These are phyloP conservation scores for Parachaetomium inaequale DNA, from an alignment of 495 filamentous ascomycete species.

Conservation along the genomic window DNA sequence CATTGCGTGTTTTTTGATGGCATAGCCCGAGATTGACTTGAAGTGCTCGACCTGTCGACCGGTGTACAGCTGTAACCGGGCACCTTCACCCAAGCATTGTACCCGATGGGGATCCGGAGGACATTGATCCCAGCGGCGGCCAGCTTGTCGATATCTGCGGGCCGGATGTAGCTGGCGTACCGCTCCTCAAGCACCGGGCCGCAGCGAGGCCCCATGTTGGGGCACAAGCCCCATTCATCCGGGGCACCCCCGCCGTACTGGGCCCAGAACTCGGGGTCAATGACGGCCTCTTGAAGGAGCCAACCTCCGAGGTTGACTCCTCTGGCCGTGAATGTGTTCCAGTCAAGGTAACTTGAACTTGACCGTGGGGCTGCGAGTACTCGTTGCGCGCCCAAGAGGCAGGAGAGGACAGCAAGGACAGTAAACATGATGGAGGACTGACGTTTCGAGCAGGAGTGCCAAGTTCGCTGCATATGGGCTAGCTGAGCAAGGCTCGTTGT, in stretches of 20 bases:
- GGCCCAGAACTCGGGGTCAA: neutral
- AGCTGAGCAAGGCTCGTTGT: no score
- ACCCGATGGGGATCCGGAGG: neutral
- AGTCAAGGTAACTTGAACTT: neutral
- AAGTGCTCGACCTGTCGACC: no score
- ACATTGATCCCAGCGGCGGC: neutral
- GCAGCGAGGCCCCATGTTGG: neutral
- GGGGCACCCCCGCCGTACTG: neutral
- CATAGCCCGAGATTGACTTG: no score
- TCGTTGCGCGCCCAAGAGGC: neutral
- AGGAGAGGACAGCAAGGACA: neutral
- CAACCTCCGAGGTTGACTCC: neutral
- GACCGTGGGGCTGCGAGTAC: neutral
- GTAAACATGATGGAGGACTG: neutral
- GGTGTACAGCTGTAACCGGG: no score
- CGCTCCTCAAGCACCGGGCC: conserved; percentile 1
- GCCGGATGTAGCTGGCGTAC: neutral
- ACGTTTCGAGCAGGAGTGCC: neutral
- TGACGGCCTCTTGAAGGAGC: conserved; percentile 1
- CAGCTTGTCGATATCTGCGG: neutral
- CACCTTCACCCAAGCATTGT: no score
- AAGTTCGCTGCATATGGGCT: neutral
- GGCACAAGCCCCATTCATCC: neutral
- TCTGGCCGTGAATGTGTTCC: neutral
- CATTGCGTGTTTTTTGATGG: no score